Base-by-base conservation (phyloP, 768 basidiomycete genomes). In the Mycena alexandri region DNA sequence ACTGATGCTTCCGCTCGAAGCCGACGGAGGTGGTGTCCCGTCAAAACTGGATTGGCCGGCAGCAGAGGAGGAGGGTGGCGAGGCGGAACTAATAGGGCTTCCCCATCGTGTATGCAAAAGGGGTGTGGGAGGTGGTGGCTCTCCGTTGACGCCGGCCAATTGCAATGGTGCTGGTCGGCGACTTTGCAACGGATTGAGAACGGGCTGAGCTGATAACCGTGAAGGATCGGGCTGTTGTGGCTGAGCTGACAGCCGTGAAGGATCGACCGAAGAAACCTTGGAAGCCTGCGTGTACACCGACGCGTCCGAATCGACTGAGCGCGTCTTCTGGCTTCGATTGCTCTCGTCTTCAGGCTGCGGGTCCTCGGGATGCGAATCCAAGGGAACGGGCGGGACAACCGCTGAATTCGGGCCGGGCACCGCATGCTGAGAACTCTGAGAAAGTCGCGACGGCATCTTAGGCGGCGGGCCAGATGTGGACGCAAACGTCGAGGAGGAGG, bases 21-120 rank as follows among this genome's bases (percentile, higher is more conserved):
- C 69, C 70, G 48, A 71, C 73, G 25, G 66, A 34, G 12, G 72
- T 44, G 19, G 61, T 47, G 42, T 70, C 36, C 47, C 72, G n/a
- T 69, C 66, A 17, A 76, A 57, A 38, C 63, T 64, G n/a, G 62
- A 69, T 44, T 70, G 63, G 33, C 22, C 47, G 24, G 73, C 48
- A 17, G 65, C 46, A 21, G 71, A 68, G 34, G 71, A 70, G 14
- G 61, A 53, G 13, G 68, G 72, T 12, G 71, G 65, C 12, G 75
- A 63, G 4, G 72, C 52, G 14, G 80, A 81, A 5, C 74, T 74
- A 2, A 77, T 52, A 0, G 81, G 78, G 25, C 80, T 78, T 5
- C 76, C 80, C 82, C 81, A 83, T 9, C 72, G 77, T 22, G 83
- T 82, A 63, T 83, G 81, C 2, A 82, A 74, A 14, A 84, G 76